phyloP scores from a whole-genome alignment of 176 grass and related monocot species.

The Saccharum spontaneum region DNA sequence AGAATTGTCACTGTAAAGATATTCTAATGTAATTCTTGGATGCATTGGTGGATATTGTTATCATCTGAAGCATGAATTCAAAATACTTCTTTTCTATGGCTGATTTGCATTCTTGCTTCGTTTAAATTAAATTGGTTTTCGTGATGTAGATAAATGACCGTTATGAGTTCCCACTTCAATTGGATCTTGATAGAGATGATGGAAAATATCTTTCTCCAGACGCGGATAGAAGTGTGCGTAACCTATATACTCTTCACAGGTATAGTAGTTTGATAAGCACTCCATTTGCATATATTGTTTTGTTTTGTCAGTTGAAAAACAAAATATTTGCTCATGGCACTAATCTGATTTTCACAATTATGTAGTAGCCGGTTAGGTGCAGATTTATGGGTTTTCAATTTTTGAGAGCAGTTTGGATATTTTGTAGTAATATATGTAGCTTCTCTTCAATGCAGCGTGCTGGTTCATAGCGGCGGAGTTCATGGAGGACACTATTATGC shows the following conservation, averaged over 20 bases:
- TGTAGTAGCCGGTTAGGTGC: not conserved
- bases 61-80: not conserved
- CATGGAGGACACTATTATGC: conserved; percentile 79
- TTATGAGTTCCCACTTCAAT: conserved; percentile 73
- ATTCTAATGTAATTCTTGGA: not conserved
- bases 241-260: conserved; percentile 84
- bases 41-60: not conserved
- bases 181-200: conserved; percentile 66
- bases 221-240: conserved; percentile 65
- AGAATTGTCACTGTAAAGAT: not conserved
- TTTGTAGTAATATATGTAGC: not conserved
- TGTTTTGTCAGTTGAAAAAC: conserved; percentile 10
- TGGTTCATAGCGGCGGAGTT: conserved; percentile 76
- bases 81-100: not conserved
- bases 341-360: not conserved
- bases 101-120: not conserved
- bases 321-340: not conserved
- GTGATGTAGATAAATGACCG: conserved; percentile 73
- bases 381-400: not conserved
- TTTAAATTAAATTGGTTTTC: conserved; percentile 31
- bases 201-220: conserved; percentile 77
- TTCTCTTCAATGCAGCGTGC: conserved; percentile 50
- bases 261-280: conserved; percentile 27
- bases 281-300: not conserved
- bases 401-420: not conserved